These are phyloP conservation scores for Sporothrix dimorphospora DNA, from an alignment of 2,329 filamentous ascomycete species.

Conservation along the genomic window DNA sequence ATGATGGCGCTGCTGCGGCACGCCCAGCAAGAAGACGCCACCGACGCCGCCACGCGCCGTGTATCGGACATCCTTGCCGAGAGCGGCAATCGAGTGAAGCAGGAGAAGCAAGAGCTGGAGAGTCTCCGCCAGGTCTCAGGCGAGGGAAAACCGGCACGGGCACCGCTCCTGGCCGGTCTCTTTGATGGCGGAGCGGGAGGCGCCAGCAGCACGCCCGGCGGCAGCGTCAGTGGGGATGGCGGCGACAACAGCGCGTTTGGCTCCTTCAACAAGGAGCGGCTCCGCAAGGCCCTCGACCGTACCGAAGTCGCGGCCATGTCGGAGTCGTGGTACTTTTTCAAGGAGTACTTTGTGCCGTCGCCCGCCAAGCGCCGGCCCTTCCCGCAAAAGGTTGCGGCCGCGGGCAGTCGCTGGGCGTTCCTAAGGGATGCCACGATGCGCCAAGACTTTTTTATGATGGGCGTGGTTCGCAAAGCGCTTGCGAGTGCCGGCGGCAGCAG, in stretches of 20 bases:
- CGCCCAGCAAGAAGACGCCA: constrained; percentile 61
- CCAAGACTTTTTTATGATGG: constrained; percentile 63
- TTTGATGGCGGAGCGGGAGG: constrained; percentile 31
- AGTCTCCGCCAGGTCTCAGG: constrained; percentile 2
- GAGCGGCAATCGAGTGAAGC: constrained; percentile 29
- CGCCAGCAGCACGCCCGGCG: background rate
- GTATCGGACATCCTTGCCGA: constrained; percentile 45
- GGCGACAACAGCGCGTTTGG: constrained; percentile 34
- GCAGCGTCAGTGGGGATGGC: background rate
- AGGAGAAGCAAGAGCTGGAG: constrained; percentile 19
- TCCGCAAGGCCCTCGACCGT: constrained; percentile 53
- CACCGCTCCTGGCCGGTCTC: constrained; percentile 40
- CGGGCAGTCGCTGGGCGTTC: constrained; percentile 50
- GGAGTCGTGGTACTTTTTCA: constrained; percentile 57
- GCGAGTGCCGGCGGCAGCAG: background rate
- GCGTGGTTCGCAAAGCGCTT: constrained; percentile 61
- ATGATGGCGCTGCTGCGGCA: constrained; percentile 64
- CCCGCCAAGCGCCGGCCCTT: constrained; percentile 41
- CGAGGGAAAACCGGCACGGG: constrained; percentile 26
- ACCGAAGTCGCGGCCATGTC: constrained; percentile 47
- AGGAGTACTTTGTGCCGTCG: constrained; percentile 39
- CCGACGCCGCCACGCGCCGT: constrained; percentile 57
- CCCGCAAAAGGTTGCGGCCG: constrained; percentile 43
- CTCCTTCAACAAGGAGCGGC: constrained; percentile 44
- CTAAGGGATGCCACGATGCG: constrained; percentile 55